Evolutionary conservation across 2,329 filamentous ascomycete species (phyloP).

Genomic region (Didymosphaeria variabile): DNA sequence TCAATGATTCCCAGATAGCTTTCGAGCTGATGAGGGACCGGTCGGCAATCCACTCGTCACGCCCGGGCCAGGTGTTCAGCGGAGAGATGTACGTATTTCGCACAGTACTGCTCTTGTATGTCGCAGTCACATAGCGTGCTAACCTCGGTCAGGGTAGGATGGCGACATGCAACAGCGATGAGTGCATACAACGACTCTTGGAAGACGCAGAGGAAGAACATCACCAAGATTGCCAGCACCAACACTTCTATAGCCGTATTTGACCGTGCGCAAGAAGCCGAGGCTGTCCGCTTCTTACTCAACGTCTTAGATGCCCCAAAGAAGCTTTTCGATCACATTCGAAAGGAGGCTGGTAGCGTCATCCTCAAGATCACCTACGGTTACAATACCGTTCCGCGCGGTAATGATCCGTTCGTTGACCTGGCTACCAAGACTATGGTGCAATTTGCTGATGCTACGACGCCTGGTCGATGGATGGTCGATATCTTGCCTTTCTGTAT

Average conservation of each 20-base stretch:
- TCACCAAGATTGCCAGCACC: constrained; percentile 37
- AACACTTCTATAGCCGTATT: constrained; percentile 32
- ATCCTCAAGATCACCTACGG: constrained; percentile 47
- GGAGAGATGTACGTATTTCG: constrained; percentile 35
- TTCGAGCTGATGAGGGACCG: constrained; percentile 35
- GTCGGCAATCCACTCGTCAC: constrained; percentile 28
- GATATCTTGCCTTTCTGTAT: constrained; percentile 55
- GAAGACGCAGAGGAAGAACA: constrained; percentile 37
- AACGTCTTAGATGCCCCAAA: constrained; percentile 33
- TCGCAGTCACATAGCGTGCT: background rate
- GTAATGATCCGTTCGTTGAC: constrained; percentile 56
- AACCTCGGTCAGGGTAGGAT: constrained; percentile 30
- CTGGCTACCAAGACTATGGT: constrained; percentile 53
- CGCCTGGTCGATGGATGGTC: constrained; percentile 57
- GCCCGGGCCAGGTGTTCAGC: constrained; percentile 35
- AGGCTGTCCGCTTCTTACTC: constrained; percentile 38
- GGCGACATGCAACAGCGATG: constrained; percentile 34
- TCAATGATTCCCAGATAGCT: constrained; percentile 39
- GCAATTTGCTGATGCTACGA: constrained; percentile 51
- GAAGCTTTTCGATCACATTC: constrained; percentile 38
- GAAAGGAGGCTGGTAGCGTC: constrained; percentile 25
- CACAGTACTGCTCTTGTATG: background rate
- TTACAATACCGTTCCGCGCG: constrained; percentile 55
- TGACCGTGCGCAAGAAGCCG: constrained; percentile 40
- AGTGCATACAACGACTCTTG: constrained; percentile 32